Evolutionary conservation across 208 protist species (phyloP).

Genomic region (Polymyxa betae): DNA sequence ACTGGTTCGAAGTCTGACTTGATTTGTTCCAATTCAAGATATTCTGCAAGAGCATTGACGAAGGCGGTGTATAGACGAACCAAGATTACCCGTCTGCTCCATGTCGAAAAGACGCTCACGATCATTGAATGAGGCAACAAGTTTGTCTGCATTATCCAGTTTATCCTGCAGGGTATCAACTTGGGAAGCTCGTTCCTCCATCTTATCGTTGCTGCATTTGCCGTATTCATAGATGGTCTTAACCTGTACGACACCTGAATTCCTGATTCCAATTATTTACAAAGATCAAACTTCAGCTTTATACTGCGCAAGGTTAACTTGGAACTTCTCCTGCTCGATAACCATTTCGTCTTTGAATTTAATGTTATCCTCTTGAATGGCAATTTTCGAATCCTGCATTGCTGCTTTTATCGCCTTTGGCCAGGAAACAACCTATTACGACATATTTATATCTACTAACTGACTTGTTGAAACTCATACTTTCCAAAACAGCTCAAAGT

Average conservation of each 20-base stretch:
- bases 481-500: slow-evolving; percentile 50
- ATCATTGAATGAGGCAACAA: slow-evolving; percentile 25
- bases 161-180: slow-evolving; percentile 44
- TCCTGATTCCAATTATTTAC: background rate
- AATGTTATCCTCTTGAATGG: slow-evolving; percentile 22
- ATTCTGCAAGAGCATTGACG: background rate
- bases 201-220: background rate
- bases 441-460: background rate
- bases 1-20: slow-evolving; percentile 22
- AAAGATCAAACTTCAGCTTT: background rate
- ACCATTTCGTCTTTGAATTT: slow-evolving; percentile 46
- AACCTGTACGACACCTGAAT: background rate
- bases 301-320: background rate
- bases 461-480: background rate
- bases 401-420: background rate
- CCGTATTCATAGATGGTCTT: slow-evolving; percentile 30
- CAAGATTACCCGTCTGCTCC: background rate
- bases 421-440: background rate
- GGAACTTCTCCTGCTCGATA: slow-evolving; percentile 45
- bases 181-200: slow-evolving; percentile 36
- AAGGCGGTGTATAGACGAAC: background rate
- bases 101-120: slow-evolving; percentile 30
- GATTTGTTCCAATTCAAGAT: slow-evolving; percentile 2
- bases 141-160: slow-evolving; percentile 48
- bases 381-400: slow-evolving; percentile 1